Evolutionary conservation across 352 stramenopile genomes (phyloP).

Genomic region (Globisporangium iwayamae): DNA sequence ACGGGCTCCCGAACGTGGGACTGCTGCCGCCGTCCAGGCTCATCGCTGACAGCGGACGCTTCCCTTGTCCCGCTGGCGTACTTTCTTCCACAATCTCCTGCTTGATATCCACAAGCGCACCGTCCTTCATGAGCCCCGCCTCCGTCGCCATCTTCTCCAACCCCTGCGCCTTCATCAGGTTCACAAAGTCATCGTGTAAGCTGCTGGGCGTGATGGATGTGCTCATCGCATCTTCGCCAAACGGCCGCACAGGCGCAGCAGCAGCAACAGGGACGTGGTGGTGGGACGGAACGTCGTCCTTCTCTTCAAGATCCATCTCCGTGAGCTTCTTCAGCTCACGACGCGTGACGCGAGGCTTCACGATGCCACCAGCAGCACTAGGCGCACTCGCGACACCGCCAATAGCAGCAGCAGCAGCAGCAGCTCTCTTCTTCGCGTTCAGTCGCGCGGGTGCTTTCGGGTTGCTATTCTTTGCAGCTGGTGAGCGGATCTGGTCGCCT

Average conservation of each 20-base stretch:
- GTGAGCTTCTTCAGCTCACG: conserved; percentile 78
- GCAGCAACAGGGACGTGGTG: not conserved
- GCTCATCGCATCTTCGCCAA: conserved; percentile 35
- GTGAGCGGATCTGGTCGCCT: conserved; percentile 29
- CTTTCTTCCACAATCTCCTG: conserved; percentile 24
- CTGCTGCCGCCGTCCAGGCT: conserved; percentile 28
- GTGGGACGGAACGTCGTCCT: conserved; percentile 29
- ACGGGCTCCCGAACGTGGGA: conserved; percentile 63
- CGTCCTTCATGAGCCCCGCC: conserved; percentile 70
- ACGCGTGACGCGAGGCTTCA: conserved; percentile 57
- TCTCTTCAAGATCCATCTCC: conserved; percentile 74
- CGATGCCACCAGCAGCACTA: conserved; percentile 19
- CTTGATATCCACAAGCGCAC: conserved; percentile 58
- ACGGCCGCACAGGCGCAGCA: conserved; percentile 20
- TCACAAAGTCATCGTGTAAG: conserved; percentile 86
- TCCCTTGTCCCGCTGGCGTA: conserved; percentile 14
- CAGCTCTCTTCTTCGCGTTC: conserved; percentile 36
- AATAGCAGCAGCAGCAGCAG: conserved; percentile 8
- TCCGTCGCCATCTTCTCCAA: conserved; percentile 84
- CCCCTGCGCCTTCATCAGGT: conserved; percentile 82
- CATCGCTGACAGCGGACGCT: conserved; percentile 24
- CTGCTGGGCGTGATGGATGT: conserved; percentile 55
- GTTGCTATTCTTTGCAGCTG: conserved; percentile 28
- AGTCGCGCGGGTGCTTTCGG: conserved; percentile 40
- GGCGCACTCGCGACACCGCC: conserved; percentile 1